Evolutionary conservation across 345 rosid genomes (phyloP), one percentile per base, ranked within the genome.

Genomic region (Eucalyptus pauciflora): DNA sequence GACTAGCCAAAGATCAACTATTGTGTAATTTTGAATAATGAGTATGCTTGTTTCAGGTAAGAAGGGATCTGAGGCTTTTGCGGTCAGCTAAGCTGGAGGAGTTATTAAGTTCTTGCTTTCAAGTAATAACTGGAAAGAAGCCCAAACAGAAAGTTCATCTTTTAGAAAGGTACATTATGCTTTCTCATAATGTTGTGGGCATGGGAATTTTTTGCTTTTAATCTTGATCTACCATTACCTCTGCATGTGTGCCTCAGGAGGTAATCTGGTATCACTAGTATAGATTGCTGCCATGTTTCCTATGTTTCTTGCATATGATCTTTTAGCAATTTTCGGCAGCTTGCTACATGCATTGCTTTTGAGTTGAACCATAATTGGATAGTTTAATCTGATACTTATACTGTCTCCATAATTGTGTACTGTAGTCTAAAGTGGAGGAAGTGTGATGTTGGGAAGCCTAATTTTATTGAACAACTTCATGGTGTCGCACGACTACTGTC

Each of bases 401-500:
- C 1, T 76, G 27, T 76, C 16, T 37, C 43, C 24, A 37, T 33
- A 13, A 86, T 89, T 86, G 15, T 62, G 17, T 60, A 5, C 88
- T 33, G 64, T 92, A 97, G 99, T 92, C 92, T 97, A 91, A 98
- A 97, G 96, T 89, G 97, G 91, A 95, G 94, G 89, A 95, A 91
- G 89, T 88, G 90, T 89, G 95, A 93, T 50, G 89, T 71, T 85
- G 94, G 96, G 90, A 93, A 91, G 85, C 95, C 94, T 89, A 95
- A 95, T 91, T 95, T 95, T 89, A 89, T 97, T 94, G 99, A 97
- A 90, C 91, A 94, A 64, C 96, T 98, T 91, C 90, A 92, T 62
- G 99, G 99, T 48, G 93, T 93, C 90, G 93, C 98, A 90, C 96
- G 95, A 85, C 91, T 98, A 90, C 94, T 97, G 86, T 95, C 99